Evolutionary conservation across 139 green algal species (phyloP).

Genomic region (Desmodesmus armatus): DNA sequence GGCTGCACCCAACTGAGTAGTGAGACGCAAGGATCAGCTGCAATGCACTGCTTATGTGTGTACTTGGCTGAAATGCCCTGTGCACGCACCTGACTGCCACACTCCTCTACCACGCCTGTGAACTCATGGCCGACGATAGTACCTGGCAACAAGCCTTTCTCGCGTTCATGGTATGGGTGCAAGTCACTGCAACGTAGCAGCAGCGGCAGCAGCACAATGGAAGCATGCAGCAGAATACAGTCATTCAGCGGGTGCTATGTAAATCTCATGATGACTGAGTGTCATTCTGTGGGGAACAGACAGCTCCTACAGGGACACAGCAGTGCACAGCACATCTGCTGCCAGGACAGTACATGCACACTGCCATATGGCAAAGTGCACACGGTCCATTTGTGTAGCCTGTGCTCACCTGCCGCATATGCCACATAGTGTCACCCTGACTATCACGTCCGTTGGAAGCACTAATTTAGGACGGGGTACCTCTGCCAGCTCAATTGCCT

Average conservation of each 20-base stretch:
- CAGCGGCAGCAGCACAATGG: neutral
- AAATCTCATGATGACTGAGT: neutral
- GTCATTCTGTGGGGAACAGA: neutral
- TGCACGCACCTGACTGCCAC: slow-evolving; percentile 23
- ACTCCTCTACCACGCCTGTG: slow-evolving; percentile 30
- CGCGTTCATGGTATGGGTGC: slow-evolving; percentile 32
- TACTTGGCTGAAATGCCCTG: no score
- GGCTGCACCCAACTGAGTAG: no score
- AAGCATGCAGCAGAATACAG: neutral
- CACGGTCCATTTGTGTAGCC: neutral
- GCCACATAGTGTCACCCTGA: slow-evolving; percentile 25
- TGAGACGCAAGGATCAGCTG: no score
- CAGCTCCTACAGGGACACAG: no score
- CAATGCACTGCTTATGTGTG: no score
- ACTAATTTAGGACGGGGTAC: neutral
- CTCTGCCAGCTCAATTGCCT: slow-evolving; percentile 13
- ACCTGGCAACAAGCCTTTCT: slow-evolving; percentile 43
- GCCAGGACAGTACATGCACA: neutral
- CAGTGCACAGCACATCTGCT: neutral
- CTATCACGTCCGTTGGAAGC: slow-evolving; percentile 11
- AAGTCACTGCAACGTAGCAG: slow-evolving; percentile 37
- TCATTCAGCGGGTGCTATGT: neutral
- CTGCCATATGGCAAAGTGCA: neutral
- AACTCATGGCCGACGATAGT: slow-evolving; percentile 57
- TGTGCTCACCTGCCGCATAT: slow-evolving; percentile 36